phyloP scores from a whole-genome alignment of 179 eudicot genomes.

The Spinacia oleracea region DNA sequence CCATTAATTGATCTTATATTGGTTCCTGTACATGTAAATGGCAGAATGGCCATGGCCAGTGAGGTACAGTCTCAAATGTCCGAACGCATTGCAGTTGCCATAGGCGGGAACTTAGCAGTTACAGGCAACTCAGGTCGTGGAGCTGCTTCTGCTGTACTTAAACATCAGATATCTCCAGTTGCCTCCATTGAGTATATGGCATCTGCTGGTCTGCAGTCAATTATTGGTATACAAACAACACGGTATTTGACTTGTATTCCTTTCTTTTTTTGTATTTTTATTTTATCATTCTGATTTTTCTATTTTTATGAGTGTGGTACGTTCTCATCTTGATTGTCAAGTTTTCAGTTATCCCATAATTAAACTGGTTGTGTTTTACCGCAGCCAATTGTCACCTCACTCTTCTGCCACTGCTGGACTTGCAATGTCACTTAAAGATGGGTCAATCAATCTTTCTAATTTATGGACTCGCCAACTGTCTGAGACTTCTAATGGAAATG shows the following conservation, averaged over 20 bases:
- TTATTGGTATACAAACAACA: constrained; percentile 75
- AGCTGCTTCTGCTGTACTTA: constrained; percentile 63
- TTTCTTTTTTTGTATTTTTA: neutral
- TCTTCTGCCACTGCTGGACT: constrained; percentile 79
- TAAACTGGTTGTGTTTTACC: constrained; percentile 15
- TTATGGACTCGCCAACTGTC: constrained; percentile 89
- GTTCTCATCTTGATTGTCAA: constrained; percentile 6
- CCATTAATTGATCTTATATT: neutral
- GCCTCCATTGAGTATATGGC: constrained; percentile 76
- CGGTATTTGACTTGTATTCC: constrained; percentile 46
- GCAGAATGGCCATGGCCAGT: constrained; percentile 91
- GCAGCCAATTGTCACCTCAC: constrained; percentile 76
- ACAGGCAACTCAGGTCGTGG: constrained; percentile 75
- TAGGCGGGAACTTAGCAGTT: constrained; percentile 91
- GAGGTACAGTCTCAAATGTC: constrained; percentile 90
- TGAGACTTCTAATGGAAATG: constrained; percentile 69
- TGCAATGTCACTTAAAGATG: constrained; percentile 76
- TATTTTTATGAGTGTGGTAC: neutral
- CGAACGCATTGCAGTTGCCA: constrained; percentile 56
- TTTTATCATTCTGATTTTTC: neutral
- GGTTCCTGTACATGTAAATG: constrained; percentile 16
- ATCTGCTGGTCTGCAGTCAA: constrained; percentile 78
- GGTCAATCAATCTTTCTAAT: constrained; percentile 88
- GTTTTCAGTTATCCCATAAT: constrained; percentile 1
- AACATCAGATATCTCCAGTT: constrained; percentile 74